These are phyloP conservation scores for Lecanicillium sp. DNA, from an alignment of 2,329 filamentous ascomycete genomes.

Conservation along the genomic window DNA sequence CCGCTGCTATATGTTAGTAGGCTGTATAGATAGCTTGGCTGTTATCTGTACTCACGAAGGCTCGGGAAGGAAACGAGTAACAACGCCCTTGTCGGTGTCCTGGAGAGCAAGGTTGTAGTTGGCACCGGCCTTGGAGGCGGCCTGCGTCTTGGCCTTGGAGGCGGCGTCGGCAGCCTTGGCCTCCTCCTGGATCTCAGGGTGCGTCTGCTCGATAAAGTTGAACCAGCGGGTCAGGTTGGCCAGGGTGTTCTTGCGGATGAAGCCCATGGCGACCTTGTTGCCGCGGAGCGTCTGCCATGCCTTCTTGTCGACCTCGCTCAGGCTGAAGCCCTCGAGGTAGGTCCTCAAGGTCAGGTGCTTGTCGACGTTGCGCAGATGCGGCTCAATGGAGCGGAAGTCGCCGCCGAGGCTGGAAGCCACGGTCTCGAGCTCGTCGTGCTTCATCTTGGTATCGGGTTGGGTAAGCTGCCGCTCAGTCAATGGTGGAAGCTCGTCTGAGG, in stretches of 20 bases:
- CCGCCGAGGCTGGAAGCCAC: conserved; percentile 43
- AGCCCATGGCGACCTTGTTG: conserved; percentile 77
- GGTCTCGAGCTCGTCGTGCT: conserved; percentile 46
- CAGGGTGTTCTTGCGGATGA: conserved; percentile 70
- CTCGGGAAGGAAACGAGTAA: conserved; percentile 89
- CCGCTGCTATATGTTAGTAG: conserved; percentile 37
- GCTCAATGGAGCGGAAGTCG: conserved; percentile 79
- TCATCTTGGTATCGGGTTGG: conserved; percentile 34
- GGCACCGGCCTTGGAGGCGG: conserved; percentile 66
- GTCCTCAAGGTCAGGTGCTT: conserved; percentile 81
- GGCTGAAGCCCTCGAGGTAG: conserved; percentile 73
- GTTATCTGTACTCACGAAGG: conserved; percentile 80
- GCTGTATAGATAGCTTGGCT: too few species aligned
- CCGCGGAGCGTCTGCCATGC: conserved; percentile 77
- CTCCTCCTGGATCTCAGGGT: conserved; percentile 66
- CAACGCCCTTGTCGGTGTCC: conserved; percentile 80
- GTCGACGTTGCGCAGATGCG: conserved; percentile 68
- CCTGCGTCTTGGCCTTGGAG: conserved; percentile 61
- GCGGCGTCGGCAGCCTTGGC: conserved; percentile 62
- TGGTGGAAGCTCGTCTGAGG: too few species aligned
- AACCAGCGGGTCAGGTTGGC: conserved; percentile 82
- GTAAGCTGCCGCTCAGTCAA: background rate
- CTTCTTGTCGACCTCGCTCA: conserved; percentile 70
- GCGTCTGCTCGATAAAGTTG: conserved; percentile 71
- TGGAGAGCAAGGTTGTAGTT: conserved; percentile 85